Percentiles rank a stretch among this genome's conserved stretches.
Conservation (phyloP, 257 asterid species). For the Capsicum chinense region DNA sequence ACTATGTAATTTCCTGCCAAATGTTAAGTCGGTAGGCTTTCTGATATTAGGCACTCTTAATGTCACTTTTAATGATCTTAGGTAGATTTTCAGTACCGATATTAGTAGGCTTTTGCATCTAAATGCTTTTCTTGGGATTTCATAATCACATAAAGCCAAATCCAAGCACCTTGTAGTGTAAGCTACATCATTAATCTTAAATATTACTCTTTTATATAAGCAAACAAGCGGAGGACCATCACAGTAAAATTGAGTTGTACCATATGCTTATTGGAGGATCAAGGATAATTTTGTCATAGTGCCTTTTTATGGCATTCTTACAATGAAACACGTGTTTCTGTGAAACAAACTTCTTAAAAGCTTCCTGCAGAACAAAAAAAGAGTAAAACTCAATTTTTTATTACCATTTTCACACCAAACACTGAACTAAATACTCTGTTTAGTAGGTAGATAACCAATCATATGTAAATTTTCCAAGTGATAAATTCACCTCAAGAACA, state of each 20-base stretch:
- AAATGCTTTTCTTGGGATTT: background rate
- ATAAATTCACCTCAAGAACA: constrained; percentile 63
- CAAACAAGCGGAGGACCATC: too few species aligned
- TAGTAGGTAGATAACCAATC: too few species aligned
- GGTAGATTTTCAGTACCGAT: background rate
- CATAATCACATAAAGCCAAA: background rate
- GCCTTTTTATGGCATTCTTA: too few species aligned
- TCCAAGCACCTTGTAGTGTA: background rate
- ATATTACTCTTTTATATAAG: background rate
- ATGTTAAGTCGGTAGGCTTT: background rate
- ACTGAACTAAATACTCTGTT: background rate
- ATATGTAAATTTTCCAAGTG: background rate
- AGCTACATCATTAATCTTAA: background rate
- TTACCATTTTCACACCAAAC: background rate
- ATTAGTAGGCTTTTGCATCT: background rate
- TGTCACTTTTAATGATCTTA: background rate
- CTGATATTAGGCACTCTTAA: background rate
- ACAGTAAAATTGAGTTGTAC: too few species aligned
- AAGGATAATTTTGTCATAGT: too few species aligned
- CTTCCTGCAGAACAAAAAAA: constrained; percentile 52
- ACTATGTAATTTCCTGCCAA: too few species aligned
- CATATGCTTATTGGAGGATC: too few species aligned
- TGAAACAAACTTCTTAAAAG: constrained; percentile 77
- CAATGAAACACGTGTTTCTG: constrained; percentile 29
- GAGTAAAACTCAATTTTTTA: background rate